Conservation (phyloP, 2,329 filamentous ascomycete genomes). For the Alternaria dauci region DNA sequence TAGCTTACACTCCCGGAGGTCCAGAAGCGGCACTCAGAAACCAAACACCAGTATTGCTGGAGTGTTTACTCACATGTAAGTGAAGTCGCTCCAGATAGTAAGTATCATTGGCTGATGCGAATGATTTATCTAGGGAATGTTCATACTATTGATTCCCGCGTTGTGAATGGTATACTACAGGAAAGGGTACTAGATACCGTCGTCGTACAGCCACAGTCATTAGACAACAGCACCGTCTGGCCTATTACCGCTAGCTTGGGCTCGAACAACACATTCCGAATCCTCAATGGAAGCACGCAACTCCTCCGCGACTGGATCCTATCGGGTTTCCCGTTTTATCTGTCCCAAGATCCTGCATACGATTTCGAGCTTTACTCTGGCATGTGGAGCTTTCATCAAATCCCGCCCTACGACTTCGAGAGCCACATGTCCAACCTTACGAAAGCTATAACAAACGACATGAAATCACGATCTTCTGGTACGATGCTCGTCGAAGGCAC, state of each 20-base stretch:
- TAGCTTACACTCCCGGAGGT: slow-evolving; percentile 23
- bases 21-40: slow-evolving; percentile 13
- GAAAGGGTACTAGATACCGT: slow-evolving; percentile 1
- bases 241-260: not conserved
- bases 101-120: too few relatives aligned
- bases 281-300: not conserved
- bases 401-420: slow-evolving; percentile 21
- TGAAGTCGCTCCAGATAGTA: slow-evolving; percentile 9
- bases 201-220: not conserved
- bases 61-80: slow-evolving; percentile 31
- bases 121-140: too few relatives aligned
- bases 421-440: slow-evolving; percentile 13
- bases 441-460: slow-evolving; percentile 22
- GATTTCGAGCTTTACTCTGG: slow-evolving; percentile 3
- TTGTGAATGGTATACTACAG: slow-evolving; percentile 13
- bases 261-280: not conserved
- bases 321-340: not conserved
- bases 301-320: not conserved
- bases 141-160: too few relatives aligned
- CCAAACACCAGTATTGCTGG: slow-evolving; percentile 20
- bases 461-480: slow-evolving; percentile 16
- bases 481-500: slow-evolving; percentile 16
- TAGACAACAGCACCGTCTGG: not conserved
- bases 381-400: slow-evolving; percentile 21
- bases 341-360: not conserved